Percentiles rank a stretch among this genome's conserved stretches.
phyloP scores from a whole-genome alignment of 2,329 filamentous ascomycete species.

The Trichoderma sp. region DNA sequence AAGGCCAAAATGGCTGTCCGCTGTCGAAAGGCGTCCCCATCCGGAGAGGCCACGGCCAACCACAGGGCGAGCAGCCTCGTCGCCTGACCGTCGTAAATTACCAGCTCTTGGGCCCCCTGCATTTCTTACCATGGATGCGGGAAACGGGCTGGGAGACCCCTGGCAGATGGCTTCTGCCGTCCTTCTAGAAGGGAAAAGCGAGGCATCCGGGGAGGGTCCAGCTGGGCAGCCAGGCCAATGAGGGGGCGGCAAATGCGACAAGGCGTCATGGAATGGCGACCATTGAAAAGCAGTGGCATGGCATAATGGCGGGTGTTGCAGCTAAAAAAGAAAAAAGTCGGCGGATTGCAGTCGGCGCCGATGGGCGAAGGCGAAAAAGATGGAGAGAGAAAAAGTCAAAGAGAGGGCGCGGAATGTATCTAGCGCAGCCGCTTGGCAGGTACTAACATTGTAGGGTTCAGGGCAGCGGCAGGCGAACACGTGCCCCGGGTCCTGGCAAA shows the following conservation, averaged over 20 bases:
- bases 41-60: slow-evolving; percentile 18
- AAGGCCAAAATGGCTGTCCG: slow-evolving; percentile 10
- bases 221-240: not conserved
- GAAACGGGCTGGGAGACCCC: slow-evolving; percentile 17
- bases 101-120: slow-evolving; percentile 19
- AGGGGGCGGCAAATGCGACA: not conserved
- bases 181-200: slow-evolving; percentile 22
- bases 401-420: not conserved
- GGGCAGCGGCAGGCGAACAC: not conserved
- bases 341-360: not conserved
- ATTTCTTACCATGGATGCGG: slow-evolving; percentile 14
- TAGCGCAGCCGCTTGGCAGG: slow-evolving; percentile 12
- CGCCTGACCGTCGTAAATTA: slow-evolving; percentile 24
- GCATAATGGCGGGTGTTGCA: not conserved
- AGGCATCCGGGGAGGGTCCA: not conserved
- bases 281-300: not conserved
- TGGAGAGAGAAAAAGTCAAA: not conserved
- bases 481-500: not conserved
- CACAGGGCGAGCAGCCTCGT: slow-evolving; percentile 6
- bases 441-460: not conserved
- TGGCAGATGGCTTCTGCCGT: slow-evolving; percentile 19
- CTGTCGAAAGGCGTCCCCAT: slow-evolving; percentile 18
- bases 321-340: not conserved
- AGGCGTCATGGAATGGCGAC: not conserved
- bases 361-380: not conserved